Evolutionary conservation across 2,329 filamentous ascomycete genomes (phyloP).

Genomic region (Paramyrothecium roridum): DNA sequence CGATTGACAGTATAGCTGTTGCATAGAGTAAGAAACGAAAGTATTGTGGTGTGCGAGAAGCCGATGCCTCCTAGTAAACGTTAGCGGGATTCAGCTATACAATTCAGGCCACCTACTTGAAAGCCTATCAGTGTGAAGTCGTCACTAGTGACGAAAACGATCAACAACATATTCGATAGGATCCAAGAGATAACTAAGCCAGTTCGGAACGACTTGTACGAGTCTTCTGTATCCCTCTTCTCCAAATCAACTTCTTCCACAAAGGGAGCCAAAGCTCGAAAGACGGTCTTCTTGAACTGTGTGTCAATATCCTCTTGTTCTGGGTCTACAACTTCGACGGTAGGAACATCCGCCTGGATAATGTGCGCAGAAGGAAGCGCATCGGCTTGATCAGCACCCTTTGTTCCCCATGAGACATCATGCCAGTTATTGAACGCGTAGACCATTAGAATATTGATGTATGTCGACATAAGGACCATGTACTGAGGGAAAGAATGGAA

Average conservation of each 20-base stretch:
- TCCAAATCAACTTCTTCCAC: background rate
- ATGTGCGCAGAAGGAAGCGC: background rate
- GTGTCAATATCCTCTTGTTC: background rate
- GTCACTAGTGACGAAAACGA: background rate
- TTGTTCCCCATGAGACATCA: background rate
- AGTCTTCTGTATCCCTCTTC: conserved; percentile 1
- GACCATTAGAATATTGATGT: background rate
- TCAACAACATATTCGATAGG: background rate
- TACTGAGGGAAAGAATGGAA: background rate
- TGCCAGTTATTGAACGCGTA: background rate
- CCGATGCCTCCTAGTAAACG: background rate
- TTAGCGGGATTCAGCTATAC: background rate
- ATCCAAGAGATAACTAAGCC: background rate
- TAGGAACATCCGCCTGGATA: background rate
- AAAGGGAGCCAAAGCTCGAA: background rate
- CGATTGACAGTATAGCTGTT: background rate
- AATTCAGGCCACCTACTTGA: background rate
- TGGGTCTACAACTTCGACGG: background rate
- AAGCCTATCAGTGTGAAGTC: background rate
- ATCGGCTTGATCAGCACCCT: background rate
- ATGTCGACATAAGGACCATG: background rate
- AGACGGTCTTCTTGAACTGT: background rate
- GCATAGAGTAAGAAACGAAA: background rate
- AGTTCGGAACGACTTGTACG: background rate
- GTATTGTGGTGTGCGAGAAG: background rate